Base-by-base conservation (phyloP, 768 basidiomycete species). In the Amylocystis lapponica region DNA sequence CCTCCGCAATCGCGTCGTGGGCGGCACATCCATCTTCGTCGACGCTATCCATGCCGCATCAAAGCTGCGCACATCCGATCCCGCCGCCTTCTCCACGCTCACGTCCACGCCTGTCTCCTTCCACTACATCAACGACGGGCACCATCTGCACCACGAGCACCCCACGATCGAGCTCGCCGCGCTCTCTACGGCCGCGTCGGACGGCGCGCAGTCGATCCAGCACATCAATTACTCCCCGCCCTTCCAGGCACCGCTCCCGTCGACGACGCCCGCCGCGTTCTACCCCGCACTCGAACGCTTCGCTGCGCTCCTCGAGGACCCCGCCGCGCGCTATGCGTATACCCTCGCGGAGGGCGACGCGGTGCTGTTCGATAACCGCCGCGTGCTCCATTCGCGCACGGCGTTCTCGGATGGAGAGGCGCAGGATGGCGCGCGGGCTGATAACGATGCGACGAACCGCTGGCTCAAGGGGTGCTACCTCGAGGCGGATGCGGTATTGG, bases 391-490 rank as follows among this genome's bases (percentile, higher is more conserved):
- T 61, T 91, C 87, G 0, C 69, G 95, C 19, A 86, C 82, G 1
- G 83, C 81, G 11, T 98, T 97, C 57, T 66, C 68, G 20, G 57
- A 53, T 46, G 66, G 55, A 3, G 46, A 46, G 22, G 62, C 57
- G 10, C 60, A 50, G 26, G 69, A 75, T 21, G 75, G 71, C n/a
- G 74, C 75, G 43, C 64, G 14, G n/a, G 34, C 37, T 12, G 38
- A 19, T 4, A 62, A 58, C 13, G 67, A 55, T 5, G 76, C 73
- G 26, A 75, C 76, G 16, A 80, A 74, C 53, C 66, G 94, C 40
- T 96, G 94, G 94, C 65, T 97, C 41, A 96, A 96, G 64, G 94
- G 95, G 50, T 88, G 75, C 59, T 95, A 76, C 68, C 57, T 87
- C 2, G 84, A 86, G 56, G 79, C 74, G 3, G 85, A 87, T 53